Evolutionary conservation across 768 basidiomycete genomes (phyloP).

Genomic region (Rhodotorula toruloides): DNA sequence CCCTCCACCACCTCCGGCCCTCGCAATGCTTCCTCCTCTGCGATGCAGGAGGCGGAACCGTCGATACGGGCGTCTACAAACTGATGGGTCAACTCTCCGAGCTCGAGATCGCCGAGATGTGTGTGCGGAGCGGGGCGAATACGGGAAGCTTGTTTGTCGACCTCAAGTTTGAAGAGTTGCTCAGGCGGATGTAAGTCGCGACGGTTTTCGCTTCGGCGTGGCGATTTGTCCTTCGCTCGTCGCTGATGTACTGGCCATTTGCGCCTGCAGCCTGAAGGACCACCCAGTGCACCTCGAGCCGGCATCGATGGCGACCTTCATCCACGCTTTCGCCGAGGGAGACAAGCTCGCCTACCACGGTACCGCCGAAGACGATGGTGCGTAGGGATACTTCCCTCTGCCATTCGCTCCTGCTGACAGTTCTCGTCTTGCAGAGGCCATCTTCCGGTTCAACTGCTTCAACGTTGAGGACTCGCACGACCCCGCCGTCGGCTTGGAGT

Average conservation of each 20-base stretch:
- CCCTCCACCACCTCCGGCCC: constrained; percentile 69
- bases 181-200: constrained; percentile 52
- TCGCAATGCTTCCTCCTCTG: constrained; percentile 87
- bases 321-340: constrained; percentile 63
- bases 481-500: constrained; percentile 67
- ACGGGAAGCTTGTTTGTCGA: constrained; percentile 84
- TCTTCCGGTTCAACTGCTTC: constrained; percentile 86
- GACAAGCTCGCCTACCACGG: constrained; percentile 75
- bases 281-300: constrained; percentile 79
- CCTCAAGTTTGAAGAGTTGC: constrained; percentile 74
- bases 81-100: constrained; percentile 72
- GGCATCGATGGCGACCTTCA: constrained; percentile 52
- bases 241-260: not conserved
- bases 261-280: constrained; percentile 57
- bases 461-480: constrained; percentile 67
- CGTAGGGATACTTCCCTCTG: constrained; percentile 33
- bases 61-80: constrained; percentile 55
- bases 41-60: constrained; percentile 81
- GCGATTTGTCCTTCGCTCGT: no score
- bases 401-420: not conserved
- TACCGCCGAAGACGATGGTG: constrained; percentile 65
- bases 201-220: no score
- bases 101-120: constrained; percentile 88
- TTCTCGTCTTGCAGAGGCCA: constrained; percentile 55
- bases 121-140: constrained; percentile 77